Evolutionary conservation across 345 rosid genomes (phyloP).

Genomic region (Acer negundo): DNA sequence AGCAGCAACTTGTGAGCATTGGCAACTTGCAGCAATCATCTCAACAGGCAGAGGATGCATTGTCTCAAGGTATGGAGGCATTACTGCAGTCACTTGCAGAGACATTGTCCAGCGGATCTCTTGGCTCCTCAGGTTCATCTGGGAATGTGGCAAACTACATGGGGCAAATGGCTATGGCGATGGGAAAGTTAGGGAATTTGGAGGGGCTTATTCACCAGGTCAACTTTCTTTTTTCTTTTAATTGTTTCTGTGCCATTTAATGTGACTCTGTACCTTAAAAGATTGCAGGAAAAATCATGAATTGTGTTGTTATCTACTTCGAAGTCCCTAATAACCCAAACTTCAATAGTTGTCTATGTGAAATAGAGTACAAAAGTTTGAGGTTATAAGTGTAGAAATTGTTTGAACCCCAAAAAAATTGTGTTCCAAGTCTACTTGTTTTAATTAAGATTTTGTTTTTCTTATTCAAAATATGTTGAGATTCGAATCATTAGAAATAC

Average conservation of each 20-base stretch:
- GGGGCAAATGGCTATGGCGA: constrained; percentile 99
- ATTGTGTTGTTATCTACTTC: background rate
- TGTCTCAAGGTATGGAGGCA: constrained; percentile 99
- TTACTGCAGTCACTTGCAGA: constrained; percentile 93
- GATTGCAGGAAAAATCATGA: background rate
- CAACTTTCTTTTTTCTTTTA: background rate
- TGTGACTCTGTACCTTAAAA: background rate
- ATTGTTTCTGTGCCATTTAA: background rate
- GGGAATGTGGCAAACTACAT: constrained; percentile 92
- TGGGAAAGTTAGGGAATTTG: constrained; percentile 98
- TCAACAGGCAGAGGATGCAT: constrained; percentile 98
- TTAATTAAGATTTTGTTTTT: background rate
- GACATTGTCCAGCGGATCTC: constrained; percentile 85
- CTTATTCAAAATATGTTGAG: background rate
- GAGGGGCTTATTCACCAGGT: constrained; percentile 98
- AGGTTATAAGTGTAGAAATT: no score
- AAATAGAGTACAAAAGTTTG: background rate
- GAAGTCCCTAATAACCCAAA: background rate
- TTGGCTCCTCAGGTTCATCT: constrained; percentile 81
- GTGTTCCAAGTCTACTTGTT: no score
- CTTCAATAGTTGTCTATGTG: background rate
- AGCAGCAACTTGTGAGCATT: constrained; percentile 80
- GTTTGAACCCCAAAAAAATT: background rate
- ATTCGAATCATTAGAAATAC: background rate
- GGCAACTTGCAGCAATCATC: constrained; percentile 93